Evolutionary conservation across 2,329 filamentous ascomycete genomes (phyloP).

Genomic region (Chaetomiaceae sp.): DNA sequence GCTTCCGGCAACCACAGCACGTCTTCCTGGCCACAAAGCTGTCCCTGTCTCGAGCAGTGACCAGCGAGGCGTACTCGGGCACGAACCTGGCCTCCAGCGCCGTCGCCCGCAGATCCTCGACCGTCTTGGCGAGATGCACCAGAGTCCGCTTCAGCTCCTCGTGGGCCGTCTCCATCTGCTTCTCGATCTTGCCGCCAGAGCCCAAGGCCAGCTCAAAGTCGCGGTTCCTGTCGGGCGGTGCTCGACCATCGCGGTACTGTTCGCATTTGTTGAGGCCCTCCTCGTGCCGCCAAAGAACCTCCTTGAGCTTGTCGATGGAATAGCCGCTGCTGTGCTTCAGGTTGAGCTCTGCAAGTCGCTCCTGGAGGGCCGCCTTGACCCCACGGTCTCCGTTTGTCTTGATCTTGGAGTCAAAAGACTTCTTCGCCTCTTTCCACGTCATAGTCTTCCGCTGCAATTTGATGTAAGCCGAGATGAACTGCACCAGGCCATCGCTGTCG

Average conservation of each 20-base stretch:
- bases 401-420: background rate
- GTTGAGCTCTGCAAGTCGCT: conserved; percentile 9
- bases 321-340: background rate
- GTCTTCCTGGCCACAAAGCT: background rate
- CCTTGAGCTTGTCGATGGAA: background rate
- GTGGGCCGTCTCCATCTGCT: background rate
- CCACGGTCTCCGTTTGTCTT: background rate
- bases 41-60: background rate
- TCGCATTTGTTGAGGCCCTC: background rate
- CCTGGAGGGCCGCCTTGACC: background rate
- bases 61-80: conserved; percentile 2
- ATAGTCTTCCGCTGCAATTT: background rate
- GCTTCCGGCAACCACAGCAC: conserved; percentile 3
- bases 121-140: conserved; percentile 14
- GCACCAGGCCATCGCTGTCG: background rate
- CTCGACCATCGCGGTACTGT: conserved; percentile 17
- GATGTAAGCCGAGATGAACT: background rate
- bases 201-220: background rate
- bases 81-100: conserved; percentile 11
- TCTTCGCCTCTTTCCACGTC: background rate
- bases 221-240: conserved; percentile 3
- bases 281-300: conserved; percentile 12
- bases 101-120: conserved; percentile 10
- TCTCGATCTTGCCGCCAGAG: background rate
- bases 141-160: conserved; percentile 19